A percentile compares a stretch with the other conserved stretches of the same genome.
phyloP scores from a whole-genome alignment of 78 protist species.

The Parvularia atlantis region DNA sequence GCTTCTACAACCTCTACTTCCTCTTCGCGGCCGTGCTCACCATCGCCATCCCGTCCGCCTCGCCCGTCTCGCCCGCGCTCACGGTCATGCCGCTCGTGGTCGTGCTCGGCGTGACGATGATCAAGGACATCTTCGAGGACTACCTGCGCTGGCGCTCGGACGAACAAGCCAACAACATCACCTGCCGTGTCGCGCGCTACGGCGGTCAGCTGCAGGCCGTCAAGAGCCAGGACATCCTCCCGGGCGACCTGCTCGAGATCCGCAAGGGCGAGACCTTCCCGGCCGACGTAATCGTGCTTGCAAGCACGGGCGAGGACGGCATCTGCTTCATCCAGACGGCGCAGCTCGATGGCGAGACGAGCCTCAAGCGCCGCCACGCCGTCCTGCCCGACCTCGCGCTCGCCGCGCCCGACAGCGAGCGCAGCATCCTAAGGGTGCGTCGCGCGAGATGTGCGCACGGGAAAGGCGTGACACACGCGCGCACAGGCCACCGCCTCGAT shows the following conservation, averaged over 20 bases:
- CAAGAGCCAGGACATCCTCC: neutral
- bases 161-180: neutral
- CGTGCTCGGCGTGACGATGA: conserved; percentile 26
- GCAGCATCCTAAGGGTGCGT: too few species aligned
- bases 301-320: conserved; percentile 23
- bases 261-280: neutral
- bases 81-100: conserved; percentile 34
- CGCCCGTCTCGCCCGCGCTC: conserved; percentile 37
- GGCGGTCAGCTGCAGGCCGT: neutral
- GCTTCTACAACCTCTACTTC: conserved; percentile 67
- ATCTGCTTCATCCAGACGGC: conserved; percentile 50
- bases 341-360: conserved; percentile 57
- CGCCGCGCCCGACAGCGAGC: too few species aligned
- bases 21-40: conserved; percentile 24
- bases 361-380: conserved; percentile 6
- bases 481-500: too few species aligned
- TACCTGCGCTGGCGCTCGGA: neutral
- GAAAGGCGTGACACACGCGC: too few species aligned
- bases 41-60: conserved; percentile 21
- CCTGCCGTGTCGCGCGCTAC: neutral
- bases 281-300: neutral
- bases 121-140: conserved; percentile 47
- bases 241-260: neutral
- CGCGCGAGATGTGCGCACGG: too few species aligned
- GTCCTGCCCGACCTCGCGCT: neutral